Evolutionary conservation across 2,329 filamentous ascomycete species (phyloP), one percentile per base, ranked within the genome.

Genomic region (Penicillium brasilianum): DNA sequence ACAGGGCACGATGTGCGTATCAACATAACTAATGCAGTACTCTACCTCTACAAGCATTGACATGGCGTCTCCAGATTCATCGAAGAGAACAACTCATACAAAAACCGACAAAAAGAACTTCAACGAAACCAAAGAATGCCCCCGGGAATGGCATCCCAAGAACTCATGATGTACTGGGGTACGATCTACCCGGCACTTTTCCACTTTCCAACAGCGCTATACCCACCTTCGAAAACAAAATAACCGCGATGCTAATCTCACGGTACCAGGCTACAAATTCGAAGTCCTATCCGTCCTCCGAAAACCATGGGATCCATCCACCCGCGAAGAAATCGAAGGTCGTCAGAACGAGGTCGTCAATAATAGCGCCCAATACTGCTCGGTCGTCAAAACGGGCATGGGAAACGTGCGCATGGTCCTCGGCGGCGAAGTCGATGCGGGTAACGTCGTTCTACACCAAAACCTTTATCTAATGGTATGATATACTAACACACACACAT

Each of bases 361-460:
- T 75, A 99, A 98, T 75, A 88, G 93, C 72, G 90, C 91, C 0
- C 95, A 99, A 73, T 98, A 98, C 81, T 99, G 95, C 80, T 97
- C 93, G 2, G 87, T 99, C 20, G 93, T 97, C 0, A 88, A 89
- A 39, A 98, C 94, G 0, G 92, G 91, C 0, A 90, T 99, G 58
- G 94, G 93, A 1, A 86, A 86, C 51, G 85, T 87, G 0, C 83
- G 84, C 18, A 79, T 98, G 58, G 86, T 97, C 60, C 84, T 99
- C 1, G 95, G 92, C 28, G 95, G 95, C 36, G 95, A 99, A 80
- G 94, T 99, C 18, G 95, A 99, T 76, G 91, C 90, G 37, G 87
- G 92, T 90, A 83, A 83, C 74, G 81, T 77, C 61, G 43, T 52
- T 39, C 20, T 7, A 53, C 13, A 8, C 39, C 49, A 22, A 37